A percentile compares a stretch with the other conserved stretches of the same genome.
Evolutionary conservation across 805 yeast genomes (phyloP).

Genomic region (Lipomyces mesembrius): DNA sequence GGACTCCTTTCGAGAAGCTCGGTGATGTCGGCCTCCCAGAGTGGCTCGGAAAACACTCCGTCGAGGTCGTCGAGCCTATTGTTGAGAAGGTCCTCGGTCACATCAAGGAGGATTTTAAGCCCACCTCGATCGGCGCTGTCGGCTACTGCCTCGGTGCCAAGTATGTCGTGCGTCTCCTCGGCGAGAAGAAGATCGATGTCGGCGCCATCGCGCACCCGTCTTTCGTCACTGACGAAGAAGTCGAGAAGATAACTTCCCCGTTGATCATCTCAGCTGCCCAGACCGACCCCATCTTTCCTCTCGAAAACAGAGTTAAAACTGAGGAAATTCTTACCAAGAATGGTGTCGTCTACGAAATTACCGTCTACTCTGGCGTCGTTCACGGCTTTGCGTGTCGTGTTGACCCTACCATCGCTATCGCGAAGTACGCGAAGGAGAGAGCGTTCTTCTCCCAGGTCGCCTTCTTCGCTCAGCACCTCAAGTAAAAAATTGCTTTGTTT

Average conservation of each 20-base stretch:
- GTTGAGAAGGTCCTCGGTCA: conserved; percentile 54
- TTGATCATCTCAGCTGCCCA: conserved; percentile 73
- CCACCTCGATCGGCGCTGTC: conserved; percentile 58
- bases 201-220: conserved; percentile 89
- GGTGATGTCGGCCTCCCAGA: conserved; percentile 39
- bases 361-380: conserved; percentile 62
- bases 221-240: conserved; percentile 65
- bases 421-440: conserved; percentile 35
- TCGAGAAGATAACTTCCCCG: conserved; percentile 64
- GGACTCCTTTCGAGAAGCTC: conserved; percentile 35
- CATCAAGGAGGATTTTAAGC: conserved; percentile 53
- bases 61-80: conserved; percentile 54
- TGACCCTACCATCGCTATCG: conserved; percentile 31
- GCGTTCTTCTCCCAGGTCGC: conserved; percentile 29
- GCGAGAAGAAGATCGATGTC: conserved; percentile 51
- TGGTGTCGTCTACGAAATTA: conserved; percentile 61
- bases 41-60: conserved; percentile 64
- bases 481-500: conserved; percentile 12
- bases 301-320: conserved; percentile 64
- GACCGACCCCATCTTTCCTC: conserved; percentile 63
- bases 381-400: conserved; percentile 74
- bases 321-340: conserved; percentile 61
- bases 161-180: conserved; percentile 60
- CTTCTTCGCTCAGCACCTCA: conserved; percentile 28
- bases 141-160: conserved; percentile 91